Evolutionary conservation across 495 filamentous ascomycete species (phyloP).

Genomic region (Neurospora sp.): DNA sequence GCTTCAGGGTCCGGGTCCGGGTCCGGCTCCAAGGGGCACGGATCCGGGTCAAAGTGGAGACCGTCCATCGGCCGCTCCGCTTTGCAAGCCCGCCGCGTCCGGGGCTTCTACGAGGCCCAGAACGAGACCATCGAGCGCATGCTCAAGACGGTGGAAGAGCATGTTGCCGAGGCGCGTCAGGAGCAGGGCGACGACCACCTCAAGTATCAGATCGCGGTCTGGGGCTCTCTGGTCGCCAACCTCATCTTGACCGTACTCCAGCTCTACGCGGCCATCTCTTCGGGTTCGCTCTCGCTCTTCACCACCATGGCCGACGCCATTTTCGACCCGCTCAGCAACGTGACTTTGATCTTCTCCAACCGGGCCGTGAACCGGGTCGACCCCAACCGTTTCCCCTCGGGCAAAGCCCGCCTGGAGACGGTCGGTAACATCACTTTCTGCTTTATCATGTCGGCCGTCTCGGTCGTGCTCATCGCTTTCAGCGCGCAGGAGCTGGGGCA

Average conservation of each 20-base stretch:
- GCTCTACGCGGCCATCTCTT: slow-evolving; percentile 78
- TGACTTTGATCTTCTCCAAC: slow-evolving; percentile 79
- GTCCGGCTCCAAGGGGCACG: neutral
- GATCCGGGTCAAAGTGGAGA: slow-evolving; percentile 2
- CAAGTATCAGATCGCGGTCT: slow-evolving; percentile 80
- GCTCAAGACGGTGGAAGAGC: slow-evolving; percentile 88
- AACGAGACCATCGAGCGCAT: slow-evolving; percentile 89
- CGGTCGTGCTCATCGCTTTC: slow-evolving; percentile 82
- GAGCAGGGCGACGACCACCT: slow-evolving; percentile 71
- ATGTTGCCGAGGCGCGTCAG: slow-evolving; percentile 68
- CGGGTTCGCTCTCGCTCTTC: slow-evolving; percentile 84
- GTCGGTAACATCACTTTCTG: slow-evolving; percentile 96
- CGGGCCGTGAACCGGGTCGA: slow-evolving; percentile 85
- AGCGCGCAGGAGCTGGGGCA: slow-evolving; percentile 57
- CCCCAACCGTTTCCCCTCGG: slow-evolving; percentile 79
- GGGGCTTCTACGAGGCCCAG: slow-evolving; percentile 81
- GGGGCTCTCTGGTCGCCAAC: slow-evolving; percentile 83
- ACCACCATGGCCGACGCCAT: slow-evolving; percentile 96
- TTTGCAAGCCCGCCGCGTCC: slow-evolving; percentile 50
- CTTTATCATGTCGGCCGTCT: slow-evolving; percentile 91
- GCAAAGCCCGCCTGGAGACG: slow-evolving; percentile 91
- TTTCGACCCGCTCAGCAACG: slow-evolving; percentile 88
- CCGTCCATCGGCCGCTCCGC: slow-evolving; percentile 27
- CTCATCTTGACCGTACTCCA: slow-evolving; percentile 68
- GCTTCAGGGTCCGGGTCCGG: neutral